Evolutionary conservation across 1,139 yeast genomes (phyloP), one percentile per base, ranked within the genome.

Genomic region (Chernovozyma aurita): DNA sequence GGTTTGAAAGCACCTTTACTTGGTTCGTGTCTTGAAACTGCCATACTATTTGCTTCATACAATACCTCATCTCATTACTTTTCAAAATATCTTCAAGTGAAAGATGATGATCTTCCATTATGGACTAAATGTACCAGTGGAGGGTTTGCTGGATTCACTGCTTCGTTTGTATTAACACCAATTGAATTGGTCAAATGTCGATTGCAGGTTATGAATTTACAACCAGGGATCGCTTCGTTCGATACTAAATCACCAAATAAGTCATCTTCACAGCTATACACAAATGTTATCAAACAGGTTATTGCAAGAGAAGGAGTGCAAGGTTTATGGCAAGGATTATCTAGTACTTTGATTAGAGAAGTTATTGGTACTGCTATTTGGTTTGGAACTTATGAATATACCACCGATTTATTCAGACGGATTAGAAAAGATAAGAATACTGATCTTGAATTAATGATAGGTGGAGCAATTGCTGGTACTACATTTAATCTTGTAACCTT

Each of bases 321-420:
- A 11, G 75, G 76, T 2, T 53, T 70, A 28, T 90, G 96, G 96
- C 77, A 76, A 42, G 97, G 97, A 1, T 88, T 88, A 46, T 66
- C 79, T 1, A 82, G 95, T n/a, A 90, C 97, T 0, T 62, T 87
- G 38, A 45, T 85, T 2, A 72, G 97, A 49, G 97, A 90, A 57
- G 73, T 86, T 27, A 81, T 88, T 18, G 97, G 97, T 5, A 85
- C 96, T 1, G 86, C 95, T 3, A 80, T 92, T 3, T 90, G 97
- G 97, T 90, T 90, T 61, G 94, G 95, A 1, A 77, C 92, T 24
- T 87, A 87, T 55, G 96, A 87, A 53, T 62, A 70, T 34, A 61
- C 76, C 29, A 65, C 71, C 29, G 57, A 57, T 4, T 47, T 56
- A 21, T 64, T 81, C 35, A 63, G 65, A 38, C 41, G 47, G 1